Base-by-base conservation (phyloP, 768 basidiomycete species). In the Suillus alpinus region DNA sequence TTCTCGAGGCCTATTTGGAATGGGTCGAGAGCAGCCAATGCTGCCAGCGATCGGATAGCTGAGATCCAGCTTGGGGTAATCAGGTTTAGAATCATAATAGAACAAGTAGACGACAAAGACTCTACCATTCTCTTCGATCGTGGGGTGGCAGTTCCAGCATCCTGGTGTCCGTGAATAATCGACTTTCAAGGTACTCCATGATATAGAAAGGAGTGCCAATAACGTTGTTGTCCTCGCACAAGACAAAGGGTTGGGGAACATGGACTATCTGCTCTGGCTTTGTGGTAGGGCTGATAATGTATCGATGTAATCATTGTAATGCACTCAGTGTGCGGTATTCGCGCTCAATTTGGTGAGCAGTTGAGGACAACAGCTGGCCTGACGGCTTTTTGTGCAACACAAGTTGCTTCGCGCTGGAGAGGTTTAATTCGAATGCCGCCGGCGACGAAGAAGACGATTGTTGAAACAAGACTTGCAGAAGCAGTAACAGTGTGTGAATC, bases 331-430 rank as follows among this genome's bases (percentile, higher is more conserved):
- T 85, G 31, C 80, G 82, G 74, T 89, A 97, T 78, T 99, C 96
- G 51, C 97, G 87, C 71, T 98, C 96, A 41, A 99, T 85, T 73
- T 95, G 91, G 73, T 99, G 96, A 1, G 96, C 96, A 3, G 95
- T 99, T 55, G 86, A 80, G 4, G 94, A 95, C 29, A 99, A 77
- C 9, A 98, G 84, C 43, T 86, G 79, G 0, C 96, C 96, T 0
- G 88, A 86, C 26, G 96, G 96, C 70, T 97, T 96, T 75, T 97
- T 94, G 20, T 96, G 90, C 59, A 98, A 78, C 16, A 98, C 96
- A 65, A 87, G 95, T 14, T 83, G 85, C 6, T 70, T 79, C 46
- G 80, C 78, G 47, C 83, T 90, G 56, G 51, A 32, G 59, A 26
- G 41, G 47, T 55, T 59, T 60, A 16, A 59, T 55, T 31, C 53